Evolutionary conservation across 2,329 filamentous ascomycete species (phyloP).

Genomic region (Cordyceps tenuipes): DNA sequence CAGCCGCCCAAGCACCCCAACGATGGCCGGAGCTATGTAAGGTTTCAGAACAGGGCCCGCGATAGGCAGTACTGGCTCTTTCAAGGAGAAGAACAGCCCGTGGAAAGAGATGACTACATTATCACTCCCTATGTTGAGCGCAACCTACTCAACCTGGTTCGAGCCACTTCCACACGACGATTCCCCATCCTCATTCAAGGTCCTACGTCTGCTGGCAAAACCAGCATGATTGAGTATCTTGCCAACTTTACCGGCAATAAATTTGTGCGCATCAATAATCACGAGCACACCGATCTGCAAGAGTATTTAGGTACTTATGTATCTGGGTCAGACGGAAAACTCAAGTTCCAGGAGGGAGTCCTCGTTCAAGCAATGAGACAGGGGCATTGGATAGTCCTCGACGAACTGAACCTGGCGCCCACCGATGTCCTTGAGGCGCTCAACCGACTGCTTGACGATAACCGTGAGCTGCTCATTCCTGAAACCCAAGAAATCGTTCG

Average conservation of each 20-base stretch:
- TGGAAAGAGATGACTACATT: conserved; percentile 84
- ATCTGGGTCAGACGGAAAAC: conserved; percentile 72
- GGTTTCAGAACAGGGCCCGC: conserved; percentile 57
- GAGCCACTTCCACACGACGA: conserved; percentile 81
- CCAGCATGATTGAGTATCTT: conserved; percentile 98
- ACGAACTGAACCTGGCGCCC: conserved; percentile 93
- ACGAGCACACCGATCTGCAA: conserved; percentile 96
- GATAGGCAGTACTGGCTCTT: conserved; percentile 83
- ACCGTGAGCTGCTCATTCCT: conserved; percentile 87
- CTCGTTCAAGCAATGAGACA: conserved; percentile 86
- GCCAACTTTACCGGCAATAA: conserved; percentile 95
- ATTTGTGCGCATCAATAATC: conserved; percentile 98
- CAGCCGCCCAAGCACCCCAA: conserved; percentile 69
- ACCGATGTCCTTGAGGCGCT: conserved; percentile 95
- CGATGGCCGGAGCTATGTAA: conserved; percentile 71
- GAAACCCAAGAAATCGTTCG: conserved; percentile 92
- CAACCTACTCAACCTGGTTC: conserved; percentile 88
- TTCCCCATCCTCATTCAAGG: conserved; percentile 95
- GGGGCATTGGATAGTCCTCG: conserved; percentile 95
- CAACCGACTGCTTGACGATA: conserved; percentile 92
- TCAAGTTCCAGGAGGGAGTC: conserved; percentile 88
- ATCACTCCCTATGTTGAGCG: conserved; percentile 91
- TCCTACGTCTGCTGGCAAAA: conserved; percentile 95
- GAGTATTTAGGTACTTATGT: conserved; percentile 95
- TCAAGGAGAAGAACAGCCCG: conserved; percentile 54